Evolutionary conservation across 1,139 yeast species (phyloP).

Genomic region (Meyerozyma sp.): DNA sequence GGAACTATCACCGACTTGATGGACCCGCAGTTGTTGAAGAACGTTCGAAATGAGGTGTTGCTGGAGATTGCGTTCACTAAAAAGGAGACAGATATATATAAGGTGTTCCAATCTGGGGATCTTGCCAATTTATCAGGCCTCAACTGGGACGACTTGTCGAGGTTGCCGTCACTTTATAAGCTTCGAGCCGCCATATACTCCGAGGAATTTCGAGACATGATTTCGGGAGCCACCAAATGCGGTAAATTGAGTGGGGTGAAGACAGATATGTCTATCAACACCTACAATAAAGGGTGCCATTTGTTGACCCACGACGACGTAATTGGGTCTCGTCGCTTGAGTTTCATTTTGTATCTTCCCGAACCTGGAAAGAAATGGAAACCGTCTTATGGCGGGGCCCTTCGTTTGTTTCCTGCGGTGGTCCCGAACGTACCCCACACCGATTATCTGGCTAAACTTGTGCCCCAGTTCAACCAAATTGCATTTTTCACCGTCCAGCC

Average conservation of each 20-base stretch:
- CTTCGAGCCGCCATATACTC: constrained; percentile 86
- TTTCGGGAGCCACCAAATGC: constrained; percentile 80
- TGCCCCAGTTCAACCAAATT: constrained; percentile 93
- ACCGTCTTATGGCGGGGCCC: constrained; percentile 84
- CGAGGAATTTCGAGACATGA: constrained; percentile 71
- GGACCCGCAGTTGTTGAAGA: constrained; percentile 68
- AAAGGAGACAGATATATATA: constrained; percentile 95
- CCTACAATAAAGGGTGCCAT: constrained; percentile 92
- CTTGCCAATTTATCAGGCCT: constrained; percentile 88
- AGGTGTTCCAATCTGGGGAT: constrained; percentile 93
- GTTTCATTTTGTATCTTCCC: constrained; percentile 87
- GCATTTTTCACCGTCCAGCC: constrained; percentile 96
- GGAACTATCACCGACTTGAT: constrained; percentile 74
- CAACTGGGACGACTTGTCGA: constrained; percentile 65
- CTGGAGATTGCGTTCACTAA: constrained; percentile 82
- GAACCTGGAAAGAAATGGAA: constrained; percentile 91
- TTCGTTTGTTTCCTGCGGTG: constrained; percentile 80
- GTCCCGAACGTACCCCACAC: constrained; percentile 87
- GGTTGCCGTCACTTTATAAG: constrained; percentile 69
- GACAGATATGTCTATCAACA: constrained; percentile 89
- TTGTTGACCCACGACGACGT: constrained; percentile 95
- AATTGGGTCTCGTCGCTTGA: constrained; percentile 89
- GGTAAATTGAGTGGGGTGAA: constrained; percentile 86
- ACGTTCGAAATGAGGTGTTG: constrained; percentile 80
- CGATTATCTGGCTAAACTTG: constrained; percentile 63